Evolutionary conservation across 257 asterid species (phyloP).

Genomic region (Nicotiana undulata): DNA sequence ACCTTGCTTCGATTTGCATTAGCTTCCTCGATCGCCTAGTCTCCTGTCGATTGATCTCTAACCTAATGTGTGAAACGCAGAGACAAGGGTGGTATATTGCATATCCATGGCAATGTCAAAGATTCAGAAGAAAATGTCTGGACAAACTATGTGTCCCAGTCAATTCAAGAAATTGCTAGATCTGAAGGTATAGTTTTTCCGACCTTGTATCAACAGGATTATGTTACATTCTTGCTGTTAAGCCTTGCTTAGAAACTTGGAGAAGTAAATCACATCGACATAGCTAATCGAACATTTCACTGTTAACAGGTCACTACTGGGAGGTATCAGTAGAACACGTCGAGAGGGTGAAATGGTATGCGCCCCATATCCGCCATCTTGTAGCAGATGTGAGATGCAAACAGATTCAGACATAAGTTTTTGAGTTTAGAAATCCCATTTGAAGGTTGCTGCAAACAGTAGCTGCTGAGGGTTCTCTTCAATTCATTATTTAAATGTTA

Average conservation of each 20-base stretch:
- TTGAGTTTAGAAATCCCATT: not conserved
- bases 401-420: not conserved
- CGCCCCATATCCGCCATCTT: conserved; percentile 87
- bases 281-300: not conserved
- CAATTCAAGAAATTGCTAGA: conserved; percentile 50
- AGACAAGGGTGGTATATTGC: conserved; percentile 67
- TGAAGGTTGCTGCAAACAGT: not conserved
- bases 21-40: not conserved
- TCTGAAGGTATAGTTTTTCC: conserved; percentile 43
- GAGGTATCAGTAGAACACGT: conserved; percentile 58
- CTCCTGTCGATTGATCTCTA: not conserved
- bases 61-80: conserved; percentile 30
- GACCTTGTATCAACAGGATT: not conserved
- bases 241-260: not conserved
- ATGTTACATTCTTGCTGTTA: not conserved
- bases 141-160: conserved; percentile 43
- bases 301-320: conserved; percentile 58
- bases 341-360: conserved; percentile 96
- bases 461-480: not conserved
- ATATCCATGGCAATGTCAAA: conserved; percentile 82
- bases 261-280: not conserved
- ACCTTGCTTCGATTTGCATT: not conserved
- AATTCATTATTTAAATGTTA: no score
- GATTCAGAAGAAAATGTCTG: conserved; percentile 66
- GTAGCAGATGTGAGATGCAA: conserved; percentile 76